These are phyloP conservation scores for Fusarium marasasianum DNA, from an alignment of 2,329 filamentous ascomycete species.

Conservation along the genomic window DNA sequence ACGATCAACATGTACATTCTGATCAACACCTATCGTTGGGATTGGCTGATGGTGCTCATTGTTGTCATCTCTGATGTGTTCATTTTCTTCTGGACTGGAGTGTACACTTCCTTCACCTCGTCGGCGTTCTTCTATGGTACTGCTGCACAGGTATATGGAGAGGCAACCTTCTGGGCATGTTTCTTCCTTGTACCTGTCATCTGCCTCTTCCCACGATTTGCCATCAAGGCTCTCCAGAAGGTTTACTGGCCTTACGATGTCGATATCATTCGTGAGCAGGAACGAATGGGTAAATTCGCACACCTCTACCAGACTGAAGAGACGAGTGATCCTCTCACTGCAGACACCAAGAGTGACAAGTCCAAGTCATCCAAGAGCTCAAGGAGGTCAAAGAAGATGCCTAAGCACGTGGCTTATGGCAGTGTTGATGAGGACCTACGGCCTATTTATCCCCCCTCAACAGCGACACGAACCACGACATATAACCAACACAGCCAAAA, in stretches of 20 bases:
- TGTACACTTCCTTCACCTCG: constrained; percentile 70
- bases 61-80: constrained; percentile 84
- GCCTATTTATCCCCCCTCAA: constrained; percentile 92
- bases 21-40: constrained; percentile 97
- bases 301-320: constrained; percentile 63
- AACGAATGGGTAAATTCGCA: constrained; percentile 82
- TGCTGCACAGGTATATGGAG: constrained; percentile 80
- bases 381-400: constrained; percentile 53
- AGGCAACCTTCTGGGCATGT: constrained; percentile 87
- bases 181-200: constrained; percentile 81
- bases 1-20: constrained; percentile 95
- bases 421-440: constrained; percentile 86
- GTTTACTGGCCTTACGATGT: constrained; percentile 93
- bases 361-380: constrained; percentile 69
- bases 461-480: constrained; percentile 77
- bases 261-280: constrained; percentile 95
- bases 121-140: constrained; percentile 75
- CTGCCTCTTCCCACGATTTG: constrained; percentile 87
- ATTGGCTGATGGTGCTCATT: constrained; percentile 92
- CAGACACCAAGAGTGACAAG: constrained; percentile 47
- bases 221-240: constrained; percentile 88
- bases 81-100: constrained; percentile 95
- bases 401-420: constrained; percentile 66
- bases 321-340: constrained; percentile 50
- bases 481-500: constrained; percentile 87